phyloP scores from a whole-genome alignment of 805 yeast species.

The Kurtzmaniella cleridarum region DNA sequence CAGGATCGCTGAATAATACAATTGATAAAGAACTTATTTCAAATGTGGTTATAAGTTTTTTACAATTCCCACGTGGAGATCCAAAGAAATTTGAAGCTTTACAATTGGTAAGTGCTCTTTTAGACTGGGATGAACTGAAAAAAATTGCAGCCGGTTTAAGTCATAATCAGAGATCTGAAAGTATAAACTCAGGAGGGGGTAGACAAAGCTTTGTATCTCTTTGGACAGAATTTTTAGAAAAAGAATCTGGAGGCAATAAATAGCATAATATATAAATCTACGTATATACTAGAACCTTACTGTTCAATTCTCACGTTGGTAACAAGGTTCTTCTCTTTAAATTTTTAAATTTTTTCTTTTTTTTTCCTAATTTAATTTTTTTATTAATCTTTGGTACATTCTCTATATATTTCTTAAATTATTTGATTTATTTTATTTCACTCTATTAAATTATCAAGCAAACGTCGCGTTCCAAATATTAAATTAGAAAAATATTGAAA shows the following conservation, averaged over 20 bases:
- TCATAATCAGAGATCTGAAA: constrained; percentile 23
- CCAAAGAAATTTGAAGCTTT: constrained; percentile 91
- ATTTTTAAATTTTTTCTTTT: too few relatives aligned
- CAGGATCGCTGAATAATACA: constrained; percentile 53
- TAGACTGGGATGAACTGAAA: constrained; percentile 85
- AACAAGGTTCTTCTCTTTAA: too few relatives aligned
- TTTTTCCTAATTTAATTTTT: too few relatives aligned
- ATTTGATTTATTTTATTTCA: too few relatives aligned
- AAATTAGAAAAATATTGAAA: too few relatives aligned
- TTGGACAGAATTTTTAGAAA: constrained; percentile 78
- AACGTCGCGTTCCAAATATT: not conserved
- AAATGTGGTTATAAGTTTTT: constrained; percentile 77
- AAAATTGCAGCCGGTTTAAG: constrained; percentile 70
- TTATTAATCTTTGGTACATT: too few relatives aligned
- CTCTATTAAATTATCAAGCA: too few relatives aligned
- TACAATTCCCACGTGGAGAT: constrained; percentile 87
- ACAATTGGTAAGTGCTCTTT: constrained; percentile 71
- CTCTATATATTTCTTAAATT: too few relatives aligned
- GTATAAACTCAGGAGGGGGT: constrained; percentile 5
- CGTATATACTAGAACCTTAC: too few relatives aligned
- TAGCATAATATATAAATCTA: constrained; percentile 4
- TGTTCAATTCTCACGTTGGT: too few relatives aligned
- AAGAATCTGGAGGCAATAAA: constrained; percentile 35
- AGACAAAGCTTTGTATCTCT: constrained; percentile 60
- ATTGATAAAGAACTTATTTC: constrained; percentile 88